Evolutionary conservation across 768 basidiomycete genomes (phyloP), one percentile per base, ranked within the genome.

Genomic region (Agaricus blazei): DNA sequence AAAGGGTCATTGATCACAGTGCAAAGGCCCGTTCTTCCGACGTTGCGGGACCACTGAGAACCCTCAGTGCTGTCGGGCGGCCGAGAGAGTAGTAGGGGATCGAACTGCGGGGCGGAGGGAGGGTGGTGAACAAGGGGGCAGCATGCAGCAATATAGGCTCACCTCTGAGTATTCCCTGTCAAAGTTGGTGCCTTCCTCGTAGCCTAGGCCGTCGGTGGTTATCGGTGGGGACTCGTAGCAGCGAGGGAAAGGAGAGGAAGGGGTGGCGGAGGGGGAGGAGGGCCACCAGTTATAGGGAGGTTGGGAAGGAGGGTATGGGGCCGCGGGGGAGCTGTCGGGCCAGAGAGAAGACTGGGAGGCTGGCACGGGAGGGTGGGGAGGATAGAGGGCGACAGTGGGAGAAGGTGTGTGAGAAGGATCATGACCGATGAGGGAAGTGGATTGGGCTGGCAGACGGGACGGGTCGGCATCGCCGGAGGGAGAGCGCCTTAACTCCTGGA

Each of bases 401-500:
- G 52, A 52, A 37, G 52, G 52, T 9, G 52, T 52, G 4, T 44
- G 58, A 42, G 59, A 50, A 48, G 52, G 43, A 29, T 54, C 57
- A 11, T 60, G 44, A 1, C 54, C 12, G 49, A 48, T 37, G 50
- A 56, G 29, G 45, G 54, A 51, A 40, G 29, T 15, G 23, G 42
- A 45, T 47, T 42, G 31, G 48, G 51, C 41, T 46, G 57, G 45
- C 9, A 42, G 40, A 48, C 42, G 38, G 41, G 40, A 14, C 12
- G 40, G 54, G 7, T 54, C 55, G 26, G 55, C 47, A 58, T 64
- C 56, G 4, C 59, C 63, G 19, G 85, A 86, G 3, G 80, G 70
- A 9, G 83, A 82, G 51, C 86, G 83, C 65, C 76, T 84, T 72
- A 80, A 83, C 82, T 85, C 81, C 49, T 82, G 75, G 3, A 41